phyloP scores from a whole-genome alignment of 192 early-diverging fungal species.

The Fimicolochytrium jonesii region DNA sequence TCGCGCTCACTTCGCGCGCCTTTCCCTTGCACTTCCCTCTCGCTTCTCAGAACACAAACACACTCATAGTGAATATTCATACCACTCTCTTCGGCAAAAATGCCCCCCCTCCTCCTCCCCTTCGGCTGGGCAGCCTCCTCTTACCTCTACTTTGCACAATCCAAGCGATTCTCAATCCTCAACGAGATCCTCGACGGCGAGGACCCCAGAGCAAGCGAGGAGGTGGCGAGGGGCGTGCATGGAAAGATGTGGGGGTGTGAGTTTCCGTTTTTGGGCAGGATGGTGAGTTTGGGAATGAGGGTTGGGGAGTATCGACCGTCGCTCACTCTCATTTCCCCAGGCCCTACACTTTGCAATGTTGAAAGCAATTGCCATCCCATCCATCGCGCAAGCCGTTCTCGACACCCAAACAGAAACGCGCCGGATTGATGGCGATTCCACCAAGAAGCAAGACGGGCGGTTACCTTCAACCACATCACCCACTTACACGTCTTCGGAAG shows the following conservation, averaged over 20 bases:
- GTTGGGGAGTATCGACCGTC: not conserved
- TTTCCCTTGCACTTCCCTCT: no score
- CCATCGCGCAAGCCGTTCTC: conserved; percentile 20
- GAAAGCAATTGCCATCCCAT: conserved; percentile 15
- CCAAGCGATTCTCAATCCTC: conserved; percentile 10
- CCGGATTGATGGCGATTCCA: no score
- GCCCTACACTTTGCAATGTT: conserved; percentile 16
- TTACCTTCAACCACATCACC: no score
- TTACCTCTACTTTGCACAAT: conserved; percentile 17
- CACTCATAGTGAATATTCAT: no score
- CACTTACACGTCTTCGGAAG: no score
- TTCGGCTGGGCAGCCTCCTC: conserved; percentile 26
- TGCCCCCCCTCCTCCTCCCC: conserved; percentile 17
- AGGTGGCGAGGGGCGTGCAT: conserved; percentile 7
- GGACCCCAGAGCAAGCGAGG: conserved; percentile 3
- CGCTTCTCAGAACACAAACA: no score
- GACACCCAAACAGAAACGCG: no score
- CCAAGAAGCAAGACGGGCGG: no score
- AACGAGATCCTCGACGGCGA: conserved; percentile 12
- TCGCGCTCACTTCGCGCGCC: no score
- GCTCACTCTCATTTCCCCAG: not conserved
- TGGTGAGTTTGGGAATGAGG: no score
- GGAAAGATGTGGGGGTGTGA: conserved; percentile 26
- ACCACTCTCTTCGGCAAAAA: no score
- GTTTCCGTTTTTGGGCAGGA: conserved; percentile 17